These are phyloP conservation scores for Fusarium sp. DNA, from an alignment of 2,329 filamentous ascomycete genomes.

Conservation along the genomic window DNA sequence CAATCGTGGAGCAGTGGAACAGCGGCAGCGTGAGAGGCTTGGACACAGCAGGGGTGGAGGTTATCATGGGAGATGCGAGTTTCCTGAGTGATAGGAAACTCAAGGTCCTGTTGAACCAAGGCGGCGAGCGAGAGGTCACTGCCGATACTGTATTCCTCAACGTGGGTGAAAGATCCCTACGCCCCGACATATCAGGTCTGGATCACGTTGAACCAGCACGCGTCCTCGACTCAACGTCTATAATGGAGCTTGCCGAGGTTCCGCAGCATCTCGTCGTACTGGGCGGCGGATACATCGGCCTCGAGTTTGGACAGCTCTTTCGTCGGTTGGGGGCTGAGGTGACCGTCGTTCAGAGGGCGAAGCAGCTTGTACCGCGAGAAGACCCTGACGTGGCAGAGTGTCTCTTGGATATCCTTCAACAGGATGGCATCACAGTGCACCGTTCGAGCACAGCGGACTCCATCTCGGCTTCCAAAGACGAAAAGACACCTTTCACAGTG, in stretches of 20 bases:
- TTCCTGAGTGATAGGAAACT: constrained; percentile 57
- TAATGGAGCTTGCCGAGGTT: constrained; percentile 59
- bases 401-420: constrained; percentile 55
- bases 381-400: constrained; percentile 60
- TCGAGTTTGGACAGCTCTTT: constrained; percentile 66
- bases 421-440: constrained; percentile 59
- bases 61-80: constrained; percentile 57
- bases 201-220: constrained; percentile 49
- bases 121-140: constrained; percentile 49
- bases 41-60: constrained; percentile 54
- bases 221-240: constrained; percentile 59
- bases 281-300: constrained; percentile 64
- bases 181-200: constrained; percentile 53
- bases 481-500: constrained; percentile 31
- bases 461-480: constrained; percentile 32
- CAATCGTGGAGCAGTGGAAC: constrained; percentile 63
- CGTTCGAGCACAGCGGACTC: constrained; percentile 50
- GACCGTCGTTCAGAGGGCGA: constrained; percentile 58
- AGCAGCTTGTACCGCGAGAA: constrained; percentile 58
- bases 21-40: constrained; percentile 58
- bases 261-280: constrained; percentile 62
- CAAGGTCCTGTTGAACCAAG: constrained; percentile 48
- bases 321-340: constrained; percentile 61
- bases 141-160: constrained; percentile 60
- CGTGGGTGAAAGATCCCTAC: constrained; percentile 56